Conservation (phyloP, 495 filamentous ascomycete genomes). For the Umbilicaria muhlenbergii region DNA sequence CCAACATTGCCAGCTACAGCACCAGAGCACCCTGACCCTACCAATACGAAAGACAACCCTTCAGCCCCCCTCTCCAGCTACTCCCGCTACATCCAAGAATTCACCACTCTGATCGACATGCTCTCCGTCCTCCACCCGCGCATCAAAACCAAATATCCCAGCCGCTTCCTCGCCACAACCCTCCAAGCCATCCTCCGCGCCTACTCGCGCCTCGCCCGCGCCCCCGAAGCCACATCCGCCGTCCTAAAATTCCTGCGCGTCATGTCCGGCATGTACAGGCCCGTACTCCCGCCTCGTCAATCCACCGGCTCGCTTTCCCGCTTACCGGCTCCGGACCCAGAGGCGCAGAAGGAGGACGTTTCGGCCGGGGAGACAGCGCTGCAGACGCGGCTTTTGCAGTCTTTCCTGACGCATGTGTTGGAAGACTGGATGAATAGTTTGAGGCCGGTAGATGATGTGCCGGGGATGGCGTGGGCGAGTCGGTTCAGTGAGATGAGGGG, state of each 20-base stretch:
- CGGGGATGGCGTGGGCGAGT: conserved; percentile 61
- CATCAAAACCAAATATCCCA: conserved; percentile 81
- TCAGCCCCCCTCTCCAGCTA: neutral
- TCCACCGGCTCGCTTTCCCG: conserved; percentile 20
- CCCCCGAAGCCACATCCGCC: conserved; percentile 52
- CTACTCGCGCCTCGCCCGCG: conserved; percentile 40
- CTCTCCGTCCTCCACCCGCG: conserved; percentile 73
- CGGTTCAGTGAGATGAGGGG: conserved; percentile 57
- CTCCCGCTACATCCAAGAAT: conserved; percentile 24
- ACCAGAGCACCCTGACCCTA: neutral
- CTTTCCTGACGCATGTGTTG: conserved; percentile 70
- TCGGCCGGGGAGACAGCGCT: conserved; percentile 37
- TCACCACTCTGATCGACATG: conserved; percentile 64
- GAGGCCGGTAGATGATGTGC: conserved; percentile 32
- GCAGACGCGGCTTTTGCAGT: conserved; percentile 56
- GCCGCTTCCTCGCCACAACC: conserved; percentile 81
- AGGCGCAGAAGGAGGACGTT: conserved; percentile 45
- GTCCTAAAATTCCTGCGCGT: conserved; percentile 62
- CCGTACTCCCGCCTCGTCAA: conserved; percentile 52
- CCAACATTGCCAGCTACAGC: neutral
- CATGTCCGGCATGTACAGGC: conserved; percentile 55
- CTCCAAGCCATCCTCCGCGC: conserved; percentile 59
- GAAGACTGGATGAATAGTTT: conserved; percentile 58
- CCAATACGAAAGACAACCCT: neutral
- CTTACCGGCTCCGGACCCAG: conserved; percentile 62